phyloP scores from a whole-genome alignment of 2,329 filamentous ascomycete species.

The Ophiostoma quercus region DNA sequence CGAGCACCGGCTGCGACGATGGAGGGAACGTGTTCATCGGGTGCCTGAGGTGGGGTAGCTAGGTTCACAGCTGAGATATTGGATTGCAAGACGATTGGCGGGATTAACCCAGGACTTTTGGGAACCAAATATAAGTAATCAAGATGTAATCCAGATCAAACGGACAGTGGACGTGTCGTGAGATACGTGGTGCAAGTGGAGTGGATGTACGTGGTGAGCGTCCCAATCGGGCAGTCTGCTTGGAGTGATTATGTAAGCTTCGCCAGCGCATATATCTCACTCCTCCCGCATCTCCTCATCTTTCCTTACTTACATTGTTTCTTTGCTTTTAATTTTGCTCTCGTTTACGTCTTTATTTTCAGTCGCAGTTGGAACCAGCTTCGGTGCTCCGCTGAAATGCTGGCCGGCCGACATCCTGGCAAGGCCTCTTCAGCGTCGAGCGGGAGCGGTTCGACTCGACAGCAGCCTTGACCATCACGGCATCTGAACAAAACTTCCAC shows the following conservation, averaged over 20 bases:
- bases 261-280: background rate
- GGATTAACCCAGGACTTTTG: no score
- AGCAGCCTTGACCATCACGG: background rate
- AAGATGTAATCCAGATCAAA: background rate
- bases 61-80: no score
- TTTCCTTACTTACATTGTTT: no score
- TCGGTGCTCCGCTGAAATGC: background rate
- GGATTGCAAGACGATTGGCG: background rate
- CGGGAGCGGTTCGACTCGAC: slow-evolving; percentile 3
- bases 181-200: slow-evolving; percentile 9
- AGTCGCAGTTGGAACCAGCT: background rate
- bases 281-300: background rate
- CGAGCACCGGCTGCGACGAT: slow-evolving; percentile 36
- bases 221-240: slow-evolving; percentile 4
- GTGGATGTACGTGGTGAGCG: slow-evolving; percentile 7
- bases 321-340: background rate
- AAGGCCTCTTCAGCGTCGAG: slow-evolving; percentile 4
- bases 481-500: background rate
- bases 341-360: background rate
- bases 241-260: background rate
- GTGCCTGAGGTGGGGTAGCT: background rate
- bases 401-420: background rate
- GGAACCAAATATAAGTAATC: no score
- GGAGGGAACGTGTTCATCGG: background rate
- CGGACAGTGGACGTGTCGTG: no score